Evolutionary conservation across 2,329 filamentous ascomycete genomes (phyloP).

Genomic region (Cladophialophora psammophila): DNA sequence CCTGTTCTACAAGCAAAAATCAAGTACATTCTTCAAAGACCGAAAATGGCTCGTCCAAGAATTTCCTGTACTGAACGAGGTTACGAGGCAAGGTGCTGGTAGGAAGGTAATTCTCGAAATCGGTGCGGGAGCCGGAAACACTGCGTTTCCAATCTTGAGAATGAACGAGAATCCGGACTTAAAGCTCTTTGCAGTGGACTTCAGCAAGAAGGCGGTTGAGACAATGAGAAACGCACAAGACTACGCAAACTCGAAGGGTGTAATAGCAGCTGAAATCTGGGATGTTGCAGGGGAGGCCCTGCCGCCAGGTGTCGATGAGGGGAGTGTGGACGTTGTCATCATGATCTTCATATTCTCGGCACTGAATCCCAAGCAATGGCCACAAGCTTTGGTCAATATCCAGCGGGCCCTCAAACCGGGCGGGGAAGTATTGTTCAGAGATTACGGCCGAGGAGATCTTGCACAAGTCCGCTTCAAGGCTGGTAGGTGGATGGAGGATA

Average conservation of each 20-base stretch:
- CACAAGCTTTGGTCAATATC: constrained; percentile 80
- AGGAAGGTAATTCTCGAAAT: constrained; percentile 81
- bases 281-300: constrained; percentile 76
- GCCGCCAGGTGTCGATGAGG: constrained; percentile 77
- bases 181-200: constrained; percentile 92
- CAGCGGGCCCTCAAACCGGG: constrained; percentile 85
- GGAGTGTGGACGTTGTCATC: constrained; percentile 87
- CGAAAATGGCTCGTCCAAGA: constrained; percentile 97
- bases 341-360: constrained; percentile 99
- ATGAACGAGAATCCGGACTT: constrained; percentile 83
- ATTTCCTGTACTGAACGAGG: constrained; percentile 83
- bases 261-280: constrained; percentile 93
- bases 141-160: constrained; percentile 86
- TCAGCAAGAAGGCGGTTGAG: constrained; percentile 92
- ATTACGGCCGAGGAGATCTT: constrained; percentile 94
- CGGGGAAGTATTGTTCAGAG: constrained; percentile 91
- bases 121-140: constrained; percentile 94
- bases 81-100: constrained; percentile 75
- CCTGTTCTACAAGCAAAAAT: constrained; percentile 97
- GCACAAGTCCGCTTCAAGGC: constrained; percentile 98
- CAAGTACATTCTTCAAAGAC: constrained; percentile 97
- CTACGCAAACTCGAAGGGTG: constrained; percentile 67
- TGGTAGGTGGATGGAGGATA: constrained; percentile 90
- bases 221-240: constrained; percentile 82
- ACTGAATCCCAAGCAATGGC: constrained; percentile 84